Evolutionary conservation across 78 protist species (phyloP).

Genomic region (Dictyostelium discoideum): DNA sequence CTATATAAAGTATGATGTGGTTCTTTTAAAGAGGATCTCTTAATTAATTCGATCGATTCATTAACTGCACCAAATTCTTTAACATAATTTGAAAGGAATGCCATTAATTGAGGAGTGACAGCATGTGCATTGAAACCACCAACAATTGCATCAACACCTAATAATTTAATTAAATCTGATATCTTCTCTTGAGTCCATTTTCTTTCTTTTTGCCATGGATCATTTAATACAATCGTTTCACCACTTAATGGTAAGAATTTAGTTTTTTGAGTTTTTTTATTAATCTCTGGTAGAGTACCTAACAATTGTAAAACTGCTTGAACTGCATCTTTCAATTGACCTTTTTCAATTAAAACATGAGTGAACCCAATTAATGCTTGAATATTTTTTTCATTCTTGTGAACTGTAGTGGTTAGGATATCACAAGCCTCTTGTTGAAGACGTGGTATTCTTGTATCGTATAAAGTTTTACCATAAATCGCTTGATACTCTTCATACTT

Average conservation of each 20-base stretch:
- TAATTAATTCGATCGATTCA: constrained; percentile 28
- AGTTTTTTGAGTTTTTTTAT: background rate
- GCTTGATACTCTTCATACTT: constrained; percentile 23
- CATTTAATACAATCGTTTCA: background rate
- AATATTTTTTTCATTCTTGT: constrained; percentile 23
- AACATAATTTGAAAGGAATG: constrained; percentile 53
- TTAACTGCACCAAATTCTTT: constrained; percentile 75
- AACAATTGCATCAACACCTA: background rate
- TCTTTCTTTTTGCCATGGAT: constrained; percentile 40
- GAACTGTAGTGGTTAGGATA: background rate
- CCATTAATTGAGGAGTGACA: constrained; percentile 30
- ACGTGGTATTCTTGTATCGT: constrained; percentile 14
- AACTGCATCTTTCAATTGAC: constrained; percentile 36
- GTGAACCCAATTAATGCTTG: constrained; percentile 56
- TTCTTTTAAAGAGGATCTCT: constrained; percentile 2
- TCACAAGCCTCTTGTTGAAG: constrained; percentile 41
- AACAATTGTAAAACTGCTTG: background rate
- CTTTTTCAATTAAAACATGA: constrained; percentile 29
- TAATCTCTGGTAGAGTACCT: background rate
- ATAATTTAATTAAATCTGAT: background rate
- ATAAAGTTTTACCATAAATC: constrained; percentile 23
- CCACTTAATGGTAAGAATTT: background rate
- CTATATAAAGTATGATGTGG: constrained; percentile 76
- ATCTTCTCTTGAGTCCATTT: constrained; percentile 30
- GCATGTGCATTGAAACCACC: background rate